These are phyloP conservation scores for Pseudoscleropodium purum DNA, from an alignment of 225 moss, liverwort and hornwort genomes.

Conservation along the genomic window DNA sequence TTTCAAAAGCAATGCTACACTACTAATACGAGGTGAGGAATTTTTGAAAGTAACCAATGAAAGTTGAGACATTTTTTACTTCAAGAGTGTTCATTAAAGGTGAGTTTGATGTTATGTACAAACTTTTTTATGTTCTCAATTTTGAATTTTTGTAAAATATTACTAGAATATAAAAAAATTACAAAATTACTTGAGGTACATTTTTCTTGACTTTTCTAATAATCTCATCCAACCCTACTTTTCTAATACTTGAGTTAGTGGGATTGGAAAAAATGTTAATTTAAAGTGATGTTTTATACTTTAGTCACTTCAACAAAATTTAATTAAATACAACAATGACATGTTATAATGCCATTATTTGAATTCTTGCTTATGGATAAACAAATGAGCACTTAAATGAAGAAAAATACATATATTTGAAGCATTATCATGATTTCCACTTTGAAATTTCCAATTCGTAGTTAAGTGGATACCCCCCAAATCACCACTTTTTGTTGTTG, in stretches of 20 bases:
- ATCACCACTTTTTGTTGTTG: rapidly evolving
- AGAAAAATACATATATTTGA: too few species aligned
- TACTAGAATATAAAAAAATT: rapidly evolving
- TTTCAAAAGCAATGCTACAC: background rate
- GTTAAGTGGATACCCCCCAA: too few species aligned
- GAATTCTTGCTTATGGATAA: background rate
- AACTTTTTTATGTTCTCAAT: background rate
- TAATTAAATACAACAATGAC: background rate
- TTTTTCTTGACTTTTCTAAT: background rate
- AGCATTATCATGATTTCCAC: background rate
- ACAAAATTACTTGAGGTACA: background rate
- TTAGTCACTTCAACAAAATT: background rate
- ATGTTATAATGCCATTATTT: background rate
- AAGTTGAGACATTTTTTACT: background rate
- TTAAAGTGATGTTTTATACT: too few species aligned
- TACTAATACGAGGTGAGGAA: background rate
- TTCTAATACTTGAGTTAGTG: background rate
- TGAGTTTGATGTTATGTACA: background rate
- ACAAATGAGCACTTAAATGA: too few species aligned
- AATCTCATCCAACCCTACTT: background rate
- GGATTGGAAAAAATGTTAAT: background rate
- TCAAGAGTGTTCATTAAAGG: background rate
- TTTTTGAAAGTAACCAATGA: background rate
- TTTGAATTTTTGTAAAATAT: too few species aligned
- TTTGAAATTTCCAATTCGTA: background rate